These are phyloP conservation scores for Vaccinium vitisidaea DNA, from an alignment of 148 eudicot genomes.

Conservation along the genomic window DNA sequence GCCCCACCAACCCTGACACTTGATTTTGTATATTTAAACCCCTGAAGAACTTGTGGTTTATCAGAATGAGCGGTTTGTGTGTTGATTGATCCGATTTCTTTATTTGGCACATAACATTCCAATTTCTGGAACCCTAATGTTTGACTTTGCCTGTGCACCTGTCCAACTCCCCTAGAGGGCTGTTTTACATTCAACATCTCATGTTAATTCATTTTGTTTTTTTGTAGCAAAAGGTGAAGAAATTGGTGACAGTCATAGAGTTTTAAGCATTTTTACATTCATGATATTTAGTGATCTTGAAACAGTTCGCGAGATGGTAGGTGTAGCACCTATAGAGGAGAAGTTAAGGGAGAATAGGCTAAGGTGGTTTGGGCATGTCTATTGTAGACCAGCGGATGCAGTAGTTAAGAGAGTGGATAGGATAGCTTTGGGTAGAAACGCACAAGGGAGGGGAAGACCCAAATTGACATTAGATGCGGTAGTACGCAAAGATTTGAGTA, in stretches of 20 bases:
- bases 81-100: background rate
- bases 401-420: too few species aligned
- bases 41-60: background rate
- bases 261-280: background rate
- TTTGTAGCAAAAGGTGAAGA: constrained; percentile 4
- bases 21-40: background rate
- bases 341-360: too few species aligned
- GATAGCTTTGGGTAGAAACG: too few species aligned
- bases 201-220: background rate
- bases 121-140: background rate
- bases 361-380: too few species aligned
- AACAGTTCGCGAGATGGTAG: too few species aligned
- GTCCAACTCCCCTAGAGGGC: background rate
- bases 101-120: background rate
- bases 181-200: background rate
- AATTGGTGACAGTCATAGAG: background rate
- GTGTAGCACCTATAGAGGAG: too few species aligned
- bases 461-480: too few species aligned
- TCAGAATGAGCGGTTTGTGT: background rate
- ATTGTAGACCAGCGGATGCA: too few species aligned
- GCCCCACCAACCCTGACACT: background rate
- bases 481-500: too few species aligned
- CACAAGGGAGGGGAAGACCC: too few species aligned
- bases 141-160: background rate
- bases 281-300: background rate